Evolutionary conservation across 345 rosid genomes (phyloP).

Genomic region (Pseudoturritis turrita): DNA sequence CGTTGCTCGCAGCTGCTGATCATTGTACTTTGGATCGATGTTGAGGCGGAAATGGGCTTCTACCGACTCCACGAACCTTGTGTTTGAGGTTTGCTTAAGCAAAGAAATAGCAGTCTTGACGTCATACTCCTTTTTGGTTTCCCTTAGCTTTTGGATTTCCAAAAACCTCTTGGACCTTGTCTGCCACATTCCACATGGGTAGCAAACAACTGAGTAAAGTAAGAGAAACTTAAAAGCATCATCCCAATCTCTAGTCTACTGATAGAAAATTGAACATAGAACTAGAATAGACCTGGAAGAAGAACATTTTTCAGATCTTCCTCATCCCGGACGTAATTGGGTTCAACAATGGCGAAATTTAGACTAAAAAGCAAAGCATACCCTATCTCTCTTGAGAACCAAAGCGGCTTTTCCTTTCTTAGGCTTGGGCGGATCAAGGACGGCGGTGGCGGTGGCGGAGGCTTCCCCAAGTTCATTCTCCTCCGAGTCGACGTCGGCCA

Average conservation of each 20-base stretch:
- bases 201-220: background rate
- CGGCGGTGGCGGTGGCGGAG: constrained; percentile 37
- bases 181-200: constrained; percentile 46
- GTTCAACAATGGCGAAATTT: background rate
- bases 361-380: constrained; percentile 26
- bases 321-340: no score
- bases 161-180: constrained; percentile 95
- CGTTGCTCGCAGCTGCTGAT: constrained; percentile 95
- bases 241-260: no score
- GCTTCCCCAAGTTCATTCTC: constrained; percentile 24
- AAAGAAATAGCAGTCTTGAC: constrained; percentile 67
- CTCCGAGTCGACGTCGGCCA: constrained; percentile 45
- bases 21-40: constrained; percentile 94
- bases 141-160: constrained; percentile 96
- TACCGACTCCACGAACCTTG: constrained; percentile 77
- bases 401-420: constrained; percentile 88
- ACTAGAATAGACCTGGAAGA: no score
- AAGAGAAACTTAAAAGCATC: background rate
- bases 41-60: constrained; percentile 98
- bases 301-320: no score
- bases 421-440: constrained; percentile 49
- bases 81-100: constrained; percentile 61
- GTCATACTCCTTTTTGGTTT: constrained; percentile 76
- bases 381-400: constrained; percentile 86
- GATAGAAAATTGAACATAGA: no score